Percentiles rank a stretch among this genome's conserved stretches.
phyloP scores from a whole-genome alignment of 1,139 yeast species.

The Scheffersomyces quercinus region DNA sequence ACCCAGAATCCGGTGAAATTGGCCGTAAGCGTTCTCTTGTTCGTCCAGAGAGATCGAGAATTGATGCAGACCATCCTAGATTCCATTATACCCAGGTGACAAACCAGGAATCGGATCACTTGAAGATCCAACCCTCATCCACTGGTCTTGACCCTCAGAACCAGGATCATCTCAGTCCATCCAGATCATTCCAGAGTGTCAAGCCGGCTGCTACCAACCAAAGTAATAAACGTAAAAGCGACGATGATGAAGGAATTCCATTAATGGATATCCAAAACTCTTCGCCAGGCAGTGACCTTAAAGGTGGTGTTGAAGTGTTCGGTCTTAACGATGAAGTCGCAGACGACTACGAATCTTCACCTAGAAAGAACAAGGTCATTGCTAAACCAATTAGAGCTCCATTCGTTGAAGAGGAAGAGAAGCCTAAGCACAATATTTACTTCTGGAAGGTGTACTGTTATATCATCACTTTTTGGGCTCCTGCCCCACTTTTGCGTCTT shows the following conservation, averaged over 20 bases:
- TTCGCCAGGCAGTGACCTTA: slow-evolving; percentile 14
- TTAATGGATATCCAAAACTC: slow-evolving; percentile 37
- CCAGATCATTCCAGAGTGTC: slow-evolving; percentile 4
- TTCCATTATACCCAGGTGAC: slow-evolving; percentile 83
- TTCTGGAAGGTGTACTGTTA: slow-evolving; percentile 85
- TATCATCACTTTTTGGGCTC: slow-evolving; percentile 87
- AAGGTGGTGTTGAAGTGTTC: slow-evolving; percentile 52
- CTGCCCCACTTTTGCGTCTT: slow-evolving; percentile 66
- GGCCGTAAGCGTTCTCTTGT: slow-evolving; percentile 68
- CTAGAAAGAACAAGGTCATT: slow-evolving; percentile 29
- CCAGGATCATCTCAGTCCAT: slow-evolving; percentile 5
- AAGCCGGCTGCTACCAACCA: background rate
- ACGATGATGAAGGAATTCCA: slow-evolving; percentile 46
- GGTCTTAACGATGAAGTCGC: slow-evolving; percentile 62
- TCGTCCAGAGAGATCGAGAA: slow-evolving; percentile 75
- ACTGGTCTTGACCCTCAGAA: slow-evolving; percentile 70
- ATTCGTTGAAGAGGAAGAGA: slow-evolving; percentile 10
- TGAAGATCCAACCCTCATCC: slow-evolving; percentile 66
- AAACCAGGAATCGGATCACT: slow-evolving; percentile 62
- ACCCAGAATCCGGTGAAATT: slow-evolving; percentile 50
- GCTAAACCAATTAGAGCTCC: slow-evolving; percentile 13
- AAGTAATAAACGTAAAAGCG: slow-evolving; percentile 3
- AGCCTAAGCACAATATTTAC: slow-evolving; percentile 40
- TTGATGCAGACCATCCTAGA: slow-evolving; percentile 69
- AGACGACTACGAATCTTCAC: slow-evolving; percentile 19